Evolutionary conservation across 805 yeast species (phyloP), one percentile per base, ranked within the genome.

Genomic region (Wickerhamiella hasegawae): DNA sequence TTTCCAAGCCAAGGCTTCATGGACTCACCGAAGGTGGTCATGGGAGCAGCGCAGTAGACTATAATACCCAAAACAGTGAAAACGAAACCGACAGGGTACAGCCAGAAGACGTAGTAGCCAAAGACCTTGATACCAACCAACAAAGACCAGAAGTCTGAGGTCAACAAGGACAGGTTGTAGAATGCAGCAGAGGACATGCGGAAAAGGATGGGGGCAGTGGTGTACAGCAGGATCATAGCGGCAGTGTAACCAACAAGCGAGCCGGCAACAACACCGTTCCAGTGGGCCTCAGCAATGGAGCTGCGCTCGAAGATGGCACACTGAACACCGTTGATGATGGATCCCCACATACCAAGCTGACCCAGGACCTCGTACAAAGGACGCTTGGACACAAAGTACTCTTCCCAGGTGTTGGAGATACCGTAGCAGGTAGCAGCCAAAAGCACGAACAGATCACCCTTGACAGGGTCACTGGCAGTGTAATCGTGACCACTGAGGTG

Each of bases 151-250:
- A 62, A 62, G 42, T 62, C 67, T 14, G 63, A 56, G 12, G 67
- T 62, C 34, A 62, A 50, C 17, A 62, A 37, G 25, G 64, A 59
- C 38, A 62, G 45, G 46, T 62, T 62, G 53, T 62, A 62, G 40
- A 62, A 62, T 10, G 67, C 65, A 10, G 68, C 66, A 5, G 65
- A 59, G 14, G 67, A 58, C 59, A 62, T 59, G 25, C 67, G 48
- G 53, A 62, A 57, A 43, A 62, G 41, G 31, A 62, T 53, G 16
- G 67, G 67, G 17, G 64, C 62, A 10, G 64, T 51, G 38, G 52
- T 37, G 51, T 62, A 62, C 25, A 62, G 47, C 35, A 63, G 34
- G 36, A 63, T 45, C 57, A 62, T 46, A 8, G 60, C 50, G 20
- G 59, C 40, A 11, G 63, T 59, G 44, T 55, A 62, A 11, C 68